Conservation (phyloP, 1,139 yeast genomes). For the Geotrichum carabidarum region DNA sequence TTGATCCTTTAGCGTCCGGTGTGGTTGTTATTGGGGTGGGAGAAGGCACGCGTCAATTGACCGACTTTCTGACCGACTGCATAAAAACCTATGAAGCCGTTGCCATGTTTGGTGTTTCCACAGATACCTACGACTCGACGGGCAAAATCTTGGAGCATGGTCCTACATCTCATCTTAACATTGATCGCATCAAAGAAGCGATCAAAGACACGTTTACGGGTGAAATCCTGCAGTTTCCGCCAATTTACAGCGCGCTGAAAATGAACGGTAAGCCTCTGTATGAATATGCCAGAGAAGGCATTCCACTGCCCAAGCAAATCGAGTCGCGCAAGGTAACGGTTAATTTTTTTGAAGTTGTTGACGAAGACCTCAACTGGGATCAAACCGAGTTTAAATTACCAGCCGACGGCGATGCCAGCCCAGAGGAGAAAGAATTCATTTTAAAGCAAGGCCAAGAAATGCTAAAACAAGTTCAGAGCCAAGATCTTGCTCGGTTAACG, state of each 20-base stretch:
- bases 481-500: constrained; percentile 12
- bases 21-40: constrained; percentile 90
- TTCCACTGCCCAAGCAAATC: constrained; percentile 76
- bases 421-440: constrained; percentile 16
- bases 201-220: constrained; percentile 63
- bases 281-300: constrained; percentile 88
- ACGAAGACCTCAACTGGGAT: constrained; percentile 14
- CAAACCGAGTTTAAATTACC: constrained; percentile 17
- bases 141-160: constrained; percentile 69
- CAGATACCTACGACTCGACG: constrained; percentile 91
- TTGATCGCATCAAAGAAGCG: constrained; percentile 48
- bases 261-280: constrained; percentile 92
- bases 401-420: constrained; percentile 14
- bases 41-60: constrained; percentile 75
- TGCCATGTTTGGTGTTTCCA: constrained; percentile 82
- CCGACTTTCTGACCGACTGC: constrained; percentile 55
- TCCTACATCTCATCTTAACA: constrained; percentile 54
- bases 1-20: constrained; percentile 93
- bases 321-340: constrained; percentile 70
- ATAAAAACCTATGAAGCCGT: constrained; percentile 77
- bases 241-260: constrained; percentile 88
- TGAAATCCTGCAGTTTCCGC: constrained; percentile 81
- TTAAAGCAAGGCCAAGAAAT: constrained; percentile 14
- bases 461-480: constrained; percentile 6
- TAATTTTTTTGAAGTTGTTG: constrained; percentile 47